Base-by-base conservation (phyloP, 2,329 filamentous ascomycete genomes). In the Calonectria leucothoes region DNA sequence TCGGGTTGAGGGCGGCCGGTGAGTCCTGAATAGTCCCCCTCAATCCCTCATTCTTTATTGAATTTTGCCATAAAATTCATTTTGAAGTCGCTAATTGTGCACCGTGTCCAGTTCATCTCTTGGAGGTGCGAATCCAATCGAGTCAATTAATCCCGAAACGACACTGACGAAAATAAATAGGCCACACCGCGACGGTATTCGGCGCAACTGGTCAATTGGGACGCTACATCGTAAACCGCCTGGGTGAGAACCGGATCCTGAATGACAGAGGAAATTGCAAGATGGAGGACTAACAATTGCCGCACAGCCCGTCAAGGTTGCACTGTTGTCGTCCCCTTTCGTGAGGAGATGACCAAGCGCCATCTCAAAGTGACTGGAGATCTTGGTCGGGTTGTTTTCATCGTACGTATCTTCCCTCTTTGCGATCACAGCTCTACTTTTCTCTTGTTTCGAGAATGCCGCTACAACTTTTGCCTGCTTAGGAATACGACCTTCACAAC, bases 331-430 rank as follows among this genome's bases (percentile, higher is more conserved):
- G 86, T 98, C 73, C 97, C 97, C 64, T 99, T 92, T 89, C 93
- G 97, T 57, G 97, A 99, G 88, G 97, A 98, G 87, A 98, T 98
- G 96, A 89, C 94, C 80, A 98, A 98, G 91, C 93, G 97, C 80
- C 96, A 98, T 88, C 89, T 99, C 82, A 98, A 98, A 88, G 93
- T 98, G 72, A 90, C 95, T n/a, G 97, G 97, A 86, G 97, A 99
- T 86, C 89, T 99, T 74, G 97, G 97, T 75, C 92, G 95, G 80
- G 91, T 99, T 70, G 88, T 94, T 81, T 98, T 99, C 86, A 89
- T 98, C 81, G 94, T 96, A 86, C 75, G 89, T 82, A 14, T 66
- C 23, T 8, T 23, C 39, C 14, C 49, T 61, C 25, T 55, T 10
- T n/a, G 42, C 25, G 35, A 61, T 51, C 14, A 29, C 2, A 2